Conservation (phyloP, 2,329 filamentous ascomycete species). For the Pyrenochaeta sp. region DNA sequence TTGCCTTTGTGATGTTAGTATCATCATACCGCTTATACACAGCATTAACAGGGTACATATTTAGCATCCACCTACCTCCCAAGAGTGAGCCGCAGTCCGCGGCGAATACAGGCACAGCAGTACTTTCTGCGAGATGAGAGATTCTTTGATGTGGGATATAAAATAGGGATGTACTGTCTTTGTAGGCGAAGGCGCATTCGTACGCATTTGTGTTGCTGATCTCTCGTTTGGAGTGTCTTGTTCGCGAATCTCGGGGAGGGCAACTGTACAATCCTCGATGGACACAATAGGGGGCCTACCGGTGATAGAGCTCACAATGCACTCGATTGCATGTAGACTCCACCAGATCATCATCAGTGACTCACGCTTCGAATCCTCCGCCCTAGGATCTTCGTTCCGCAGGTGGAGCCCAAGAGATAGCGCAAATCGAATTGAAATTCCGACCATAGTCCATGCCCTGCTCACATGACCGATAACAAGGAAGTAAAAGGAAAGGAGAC, state of each 20-base stretch:
- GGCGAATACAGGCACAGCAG: constrained; percentile 48
- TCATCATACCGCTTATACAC: no score
- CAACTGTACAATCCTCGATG: constrained; percentile 43
- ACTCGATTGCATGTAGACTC: constrained; percentile 50
- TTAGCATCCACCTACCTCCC: constrained; percentile 34
- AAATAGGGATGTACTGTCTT: constrained; percentile 12
- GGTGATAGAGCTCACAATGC: constrained; percentile 48
- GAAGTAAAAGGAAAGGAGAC: constrained; percentile 37
- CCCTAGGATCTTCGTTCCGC: constrained; percentile 41
- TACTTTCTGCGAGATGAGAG: constrained; percentile 43
- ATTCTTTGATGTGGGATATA: constrained; percentile 30
- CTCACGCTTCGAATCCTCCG: constrained; percentile 39
- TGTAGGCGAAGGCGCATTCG: neutral
- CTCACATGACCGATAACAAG: constrained; percentile 36
- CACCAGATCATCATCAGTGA: constrained; percentile 51
- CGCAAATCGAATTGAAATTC: constrained; percentile 48
- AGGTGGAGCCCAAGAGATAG: constrained; percentile 50
- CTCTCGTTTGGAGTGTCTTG: neutral
- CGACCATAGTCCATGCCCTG: constrained; percentile 48
- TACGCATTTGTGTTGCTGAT: neutral
- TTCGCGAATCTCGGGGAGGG: constrained; percentile 29
- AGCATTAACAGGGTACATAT: neutral
- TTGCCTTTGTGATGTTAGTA: constrained; percentile 10
- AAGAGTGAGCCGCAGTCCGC: constrained; percentile 41
- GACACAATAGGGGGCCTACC: constrained; percentile 49